Evolutionary conservation across 2,329 filamentous ascomycete genomes (phyloP).

Genomic region (Aspergillus calidoustus): DNA sequence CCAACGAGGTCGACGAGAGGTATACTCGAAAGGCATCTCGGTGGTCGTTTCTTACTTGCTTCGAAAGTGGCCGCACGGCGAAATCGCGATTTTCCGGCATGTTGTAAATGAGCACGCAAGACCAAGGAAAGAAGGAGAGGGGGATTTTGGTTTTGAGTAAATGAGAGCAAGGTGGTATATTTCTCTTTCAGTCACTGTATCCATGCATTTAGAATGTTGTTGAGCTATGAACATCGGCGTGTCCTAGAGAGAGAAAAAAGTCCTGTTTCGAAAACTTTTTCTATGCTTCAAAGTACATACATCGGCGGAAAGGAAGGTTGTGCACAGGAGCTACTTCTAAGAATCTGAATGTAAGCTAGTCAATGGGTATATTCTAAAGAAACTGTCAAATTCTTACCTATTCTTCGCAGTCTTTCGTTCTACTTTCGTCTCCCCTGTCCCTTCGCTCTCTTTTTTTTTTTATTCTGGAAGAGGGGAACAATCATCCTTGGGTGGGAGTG

Average conservation of each 20-base stretch:
- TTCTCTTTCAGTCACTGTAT: background rate
- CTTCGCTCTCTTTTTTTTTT: background rate
- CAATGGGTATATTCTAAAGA: background rate
- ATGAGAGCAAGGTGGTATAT: background rate
- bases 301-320: background rate
- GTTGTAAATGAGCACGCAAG: constrained; percentile 3
- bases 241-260: background rate
- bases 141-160: background rate
- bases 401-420: background rate
- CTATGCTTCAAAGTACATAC: constrained; percentile 1
- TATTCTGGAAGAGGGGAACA: background rate
- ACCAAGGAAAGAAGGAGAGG: background rate
- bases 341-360: background rate
- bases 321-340: background rate
- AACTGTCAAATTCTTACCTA: background rate
- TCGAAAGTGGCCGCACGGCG: constrained; percentile 59
- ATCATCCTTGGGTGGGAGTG: background rate
- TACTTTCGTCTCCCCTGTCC: background rate
- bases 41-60: constrained; percentile 51
- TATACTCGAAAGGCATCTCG: constrained; percentile 65
- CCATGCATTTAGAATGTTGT: constrained; percentile 7
- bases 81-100: constrained; percentile 51
- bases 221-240: background rate
- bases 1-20: constrained; percentile 60
- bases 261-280: background rate